Percentiles rank a stretch among this genome's conserved stretches.
Evolutionary conservation across 202 grass and related monocot species (phyloP).

Genomic region (Carex arenaria): DNA sequence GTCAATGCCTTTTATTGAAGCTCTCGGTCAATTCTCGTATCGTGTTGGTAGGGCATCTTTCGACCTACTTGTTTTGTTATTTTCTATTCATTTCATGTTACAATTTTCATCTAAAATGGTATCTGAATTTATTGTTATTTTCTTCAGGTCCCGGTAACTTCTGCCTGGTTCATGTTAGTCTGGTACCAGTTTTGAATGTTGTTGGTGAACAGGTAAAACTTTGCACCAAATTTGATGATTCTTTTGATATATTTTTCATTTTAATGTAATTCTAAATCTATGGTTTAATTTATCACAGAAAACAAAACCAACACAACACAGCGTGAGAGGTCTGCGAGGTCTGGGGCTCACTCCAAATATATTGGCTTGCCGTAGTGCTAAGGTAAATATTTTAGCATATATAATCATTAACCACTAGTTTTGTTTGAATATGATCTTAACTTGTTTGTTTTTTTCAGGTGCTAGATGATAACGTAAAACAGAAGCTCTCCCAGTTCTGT

Average conservation of each 20-base stretch:
- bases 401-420: not conserved
- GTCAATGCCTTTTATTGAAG: conserved; percentile 99
- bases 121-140: conserved; percentile 24
- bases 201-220: conserved; percentile 91
- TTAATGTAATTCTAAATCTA: not conserved
- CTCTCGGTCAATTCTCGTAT: conserved; percentile 94
- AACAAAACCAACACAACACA: conserved; percentile 99
- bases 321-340: conserved; percentile 86
- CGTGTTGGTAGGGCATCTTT: conserved; percentile 60
- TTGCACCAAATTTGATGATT: conserved; percentile 18
- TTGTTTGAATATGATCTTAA: not conserved
- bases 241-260: not conserved
- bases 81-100: conserved; percentile 4
- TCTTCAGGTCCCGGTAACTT: conserved; percentile 86
- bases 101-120: not conserved
- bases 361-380: conserved; percentile 87
- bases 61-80: conserved; percentile 5
- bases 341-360: conserved; percentile 94
- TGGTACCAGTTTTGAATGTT: conserved; percentile 94
- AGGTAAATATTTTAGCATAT: conserved; percentile 40
- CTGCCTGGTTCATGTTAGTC: conserved; percentile 95
- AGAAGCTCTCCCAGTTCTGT: conserved; percentile 94
- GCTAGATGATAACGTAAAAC: conserved; percentile 85
- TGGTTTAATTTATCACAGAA: conserved; percentile 48
- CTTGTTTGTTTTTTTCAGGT: conserved; percentile 40